Conservation (phyloP, 202 grass and related monocot genomes). For the Zoysia matrella region DNA sequence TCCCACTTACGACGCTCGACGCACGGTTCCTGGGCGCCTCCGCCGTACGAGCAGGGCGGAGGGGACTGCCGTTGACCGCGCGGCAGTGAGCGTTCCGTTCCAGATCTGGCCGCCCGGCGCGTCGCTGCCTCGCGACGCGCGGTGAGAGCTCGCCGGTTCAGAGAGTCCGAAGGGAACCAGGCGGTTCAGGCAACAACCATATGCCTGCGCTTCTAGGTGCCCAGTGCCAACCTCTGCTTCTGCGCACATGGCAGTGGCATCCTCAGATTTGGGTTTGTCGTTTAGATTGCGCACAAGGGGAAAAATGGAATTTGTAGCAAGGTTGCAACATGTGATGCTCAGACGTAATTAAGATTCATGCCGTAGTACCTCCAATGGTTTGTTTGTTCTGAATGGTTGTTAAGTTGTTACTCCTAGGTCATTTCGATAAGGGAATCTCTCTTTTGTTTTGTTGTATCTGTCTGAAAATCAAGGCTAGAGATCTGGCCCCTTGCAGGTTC, state of each 20-base stretch:
- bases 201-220: neutral
- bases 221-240: neutral
- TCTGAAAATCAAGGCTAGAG: neutral
- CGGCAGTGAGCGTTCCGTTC: neutral
- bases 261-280: too few relatives aligned
- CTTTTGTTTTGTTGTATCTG: too few relatives aligned
- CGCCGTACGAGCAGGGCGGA: too few relatives aligned
- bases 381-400: too few relatives aligned
- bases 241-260: too few relatives aligned
- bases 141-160: neutral
- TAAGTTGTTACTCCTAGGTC: too few relatives aligned
- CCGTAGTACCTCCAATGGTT: too few relatives aligned
- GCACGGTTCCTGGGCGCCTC: neutral
- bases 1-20: too few relatives aligned
- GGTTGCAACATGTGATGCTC: neutral
- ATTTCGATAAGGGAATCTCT: too few relatives aligned
- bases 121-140: neutral
- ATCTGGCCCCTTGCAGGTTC: neutral
- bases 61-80: neutral
- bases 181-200: neutral
- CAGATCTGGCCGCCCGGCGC: conserved; percentile 12
- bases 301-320: neutral
- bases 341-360: neutral
- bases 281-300: too few relatives aligned
- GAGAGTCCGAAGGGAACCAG: neutral